Evolutionary conservation across 257 asterid genomes (phyloP), one percentile per base, ranked within the genome.

Genomic region (Jacaranda copaia): DNA sequence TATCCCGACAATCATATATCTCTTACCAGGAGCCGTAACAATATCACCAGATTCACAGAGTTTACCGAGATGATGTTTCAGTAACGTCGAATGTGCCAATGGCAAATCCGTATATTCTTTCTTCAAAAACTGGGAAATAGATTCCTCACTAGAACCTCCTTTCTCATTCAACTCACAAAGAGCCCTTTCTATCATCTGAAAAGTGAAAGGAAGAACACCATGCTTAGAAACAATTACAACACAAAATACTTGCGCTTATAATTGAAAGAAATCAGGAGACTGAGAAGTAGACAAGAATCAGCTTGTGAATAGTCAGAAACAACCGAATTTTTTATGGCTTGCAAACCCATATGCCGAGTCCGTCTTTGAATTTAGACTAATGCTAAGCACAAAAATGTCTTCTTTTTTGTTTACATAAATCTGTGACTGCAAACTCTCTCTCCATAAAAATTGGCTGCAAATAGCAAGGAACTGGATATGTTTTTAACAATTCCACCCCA

Each of bases 161-260:
- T 81, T 74, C 82, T 83, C 81, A 14, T 85, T 77, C 81, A 87
- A 68, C 71, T 76, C 81, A 3, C 16, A 14, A 38, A 87, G 66
- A 4, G 89, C 91, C 60, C 71, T 48, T 39, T 75, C 72, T 79
- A 87, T 87, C 91, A 87, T 89, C 91, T 87, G 87, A 48, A 71
- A 72, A 52, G 61, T 45, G 35, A 68, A 66, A 52, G 40, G 3
- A 35, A 35, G 7, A n/a, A 35, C 20, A 61, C 42, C 16, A 14
- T 19, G 14, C 38, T 57, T 57, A 45, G 20, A 40, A 40, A 3
- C 25, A 8, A 4, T 15, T 63, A 9, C 63, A 57, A 20, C 38
- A 57, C 38, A 19, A 57, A 19, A 19, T 57, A 52, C 53, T 11
- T 25, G 32, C 1, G 32, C 32, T 25, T 25, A 25, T 25, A 25